Conservation (phyloP, 495 filamentous ascomycete genomes). For the Daldinia childiae region DNA sequence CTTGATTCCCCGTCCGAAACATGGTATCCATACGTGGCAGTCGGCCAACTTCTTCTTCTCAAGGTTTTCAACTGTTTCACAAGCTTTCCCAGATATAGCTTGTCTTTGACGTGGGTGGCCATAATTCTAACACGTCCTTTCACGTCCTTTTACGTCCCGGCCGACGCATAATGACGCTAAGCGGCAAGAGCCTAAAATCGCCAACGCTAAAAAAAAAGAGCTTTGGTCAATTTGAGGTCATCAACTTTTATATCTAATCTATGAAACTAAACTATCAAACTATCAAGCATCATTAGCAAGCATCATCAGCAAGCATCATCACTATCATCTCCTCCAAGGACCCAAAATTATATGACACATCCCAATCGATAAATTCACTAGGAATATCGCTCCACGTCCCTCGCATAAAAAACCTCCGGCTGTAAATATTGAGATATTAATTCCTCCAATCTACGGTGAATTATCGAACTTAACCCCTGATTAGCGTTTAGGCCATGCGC, state of each 20-base stretch:
- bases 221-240: constrained; percentile 1
- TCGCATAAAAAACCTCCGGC: background rate
- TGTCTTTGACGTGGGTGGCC: constrained; percentile 15
- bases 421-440: background rate
- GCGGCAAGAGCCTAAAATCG: constrained; percentile 1
- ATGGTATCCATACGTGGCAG: constrained; percentile 14
- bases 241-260: background rate
- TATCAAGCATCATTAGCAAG: no score
- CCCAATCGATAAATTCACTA: background rate
- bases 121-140: background rate
- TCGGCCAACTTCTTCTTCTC: background rate
- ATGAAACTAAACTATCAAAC: no score
- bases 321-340: background rate
- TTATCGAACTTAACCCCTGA: background rate
- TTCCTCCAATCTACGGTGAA: background rate
- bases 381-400: background rate
- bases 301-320: background rate
- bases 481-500: background rate
- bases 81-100: background rate
- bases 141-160: background rate
- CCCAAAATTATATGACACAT: background rate
- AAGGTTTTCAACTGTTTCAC: constrained; percentile 5
- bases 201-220: constrained; percentile 7
- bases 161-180: constrained; percentile 16
- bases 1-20: background rate